Base-by-base conservation (phyloP, 1,284 basidiomycete species). In the Austropuccinia psidii region DNA sequence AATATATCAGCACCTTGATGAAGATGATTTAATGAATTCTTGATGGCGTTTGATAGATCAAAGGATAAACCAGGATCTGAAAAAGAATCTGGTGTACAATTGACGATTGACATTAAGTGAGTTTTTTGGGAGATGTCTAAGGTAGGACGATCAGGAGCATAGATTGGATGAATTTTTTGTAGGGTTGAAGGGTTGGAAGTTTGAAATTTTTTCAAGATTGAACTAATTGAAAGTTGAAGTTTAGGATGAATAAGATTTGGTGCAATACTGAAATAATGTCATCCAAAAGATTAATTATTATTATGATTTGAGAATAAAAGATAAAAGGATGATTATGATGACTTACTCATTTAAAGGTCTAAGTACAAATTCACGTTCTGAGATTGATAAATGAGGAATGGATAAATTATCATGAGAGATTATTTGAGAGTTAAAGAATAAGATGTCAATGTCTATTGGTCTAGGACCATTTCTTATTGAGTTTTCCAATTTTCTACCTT, bases 61-160 rank as follows among this genome's bases (percentile, higher is more conserved):
- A 85, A 83, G 78, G 90, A 83, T 49, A 82, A 80, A 0, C 88
- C 85, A 6, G 93, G 93, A 77, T 98, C 93, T 0, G 94, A 98
- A 82, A 98, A 98, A 0, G 93, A 97, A 82, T 99, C 94, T 0
- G 96, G 96, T 0, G 96, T 98, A 2, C 87, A 86, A 79, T 98
- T 98, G 76, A 98, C 85, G 4, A 93, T 97, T 0, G 90, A 90
- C 96, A 98, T 98, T 74, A 98, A 81, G 74, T 86, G 85, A 0
- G 91, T 93, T 1, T 76, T 76, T 19, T 58, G n/a, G 2, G 57
- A 58, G 76, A 45, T 68, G 52, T 62, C 60, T 75, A 50, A 72
- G 47, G 67, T 73, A 74, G 66, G 76, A 76, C 37, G 67, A 75
- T 70, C 57, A 81, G 78, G 0, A 83, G 82, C 76, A 61, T 81